A percentile compares a stretch with the other conserved stretches of the same genome.
Conservation (phyloP, 148 eudicot genomes). For the Camellia sinensis region DNA sequence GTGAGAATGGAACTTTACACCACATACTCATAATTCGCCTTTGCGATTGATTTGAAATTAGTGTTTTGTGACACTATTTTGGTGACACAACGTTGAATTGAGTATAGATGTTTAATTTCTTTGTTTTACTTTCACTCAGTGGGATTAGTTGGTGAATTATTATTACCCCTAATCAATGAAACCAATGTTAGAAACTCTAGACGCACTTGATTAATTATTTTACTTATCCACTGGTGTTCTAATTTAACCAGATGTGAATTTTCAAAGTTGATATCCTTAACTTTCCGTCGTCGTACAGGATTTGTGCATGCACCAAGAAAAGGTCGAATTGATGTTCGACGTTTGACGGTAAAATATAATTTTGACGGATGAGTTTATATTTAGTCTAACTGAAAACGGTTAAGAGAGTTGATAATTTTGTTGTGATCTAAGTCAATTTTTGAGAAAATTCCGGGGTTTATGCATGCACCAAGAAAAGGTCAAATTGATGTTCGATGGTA, state of each 20-base stretch:
- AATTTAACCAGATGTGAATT: background rate
- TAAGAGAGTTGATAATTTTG: too few relatives aligned
- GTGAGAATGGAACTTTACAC: too few relatives aligned
- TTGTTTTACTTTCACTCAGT: background rate
- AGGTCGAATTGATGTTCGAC: too few relatives aligned
- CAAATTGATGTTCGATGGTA: too few relatives aligned
- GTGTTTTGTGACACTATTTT: background rate
- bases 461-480: too few relatives aligned
- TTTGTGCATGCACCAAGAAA: background rate
- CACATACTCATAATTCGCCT: too few relatives aligned
- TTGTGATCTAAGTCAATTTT: too few relatives aligned
- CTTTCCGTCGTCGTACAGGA: background rate
- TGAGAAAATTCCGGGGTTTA: too few relatives aligned
- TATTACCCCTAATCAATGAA: background rate
- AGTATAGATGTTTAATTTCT: background rate
- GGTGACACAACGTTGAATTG: background rate
- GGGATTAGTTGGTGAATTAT: slow-evolving; percentile 2
- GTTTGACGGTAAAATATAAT: too few relatives aligned
- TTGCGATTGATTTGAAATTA: too few relatives aligned
- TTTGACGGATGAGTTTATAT: too few relatives aligned
- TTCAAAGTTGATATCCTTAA: background rate
- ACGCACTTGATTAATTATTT: background rate
- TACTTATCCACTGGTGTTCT: background rate
- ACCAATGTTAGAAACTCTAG: background rate
- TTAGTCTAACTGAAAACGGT: too few relatives aligned